Evolutionary conservation across 352 stramenopile genomes (phyloP), one percentile per base, ranked within the genome.

Genomic region (Globisporangium middletonii): DNA sequence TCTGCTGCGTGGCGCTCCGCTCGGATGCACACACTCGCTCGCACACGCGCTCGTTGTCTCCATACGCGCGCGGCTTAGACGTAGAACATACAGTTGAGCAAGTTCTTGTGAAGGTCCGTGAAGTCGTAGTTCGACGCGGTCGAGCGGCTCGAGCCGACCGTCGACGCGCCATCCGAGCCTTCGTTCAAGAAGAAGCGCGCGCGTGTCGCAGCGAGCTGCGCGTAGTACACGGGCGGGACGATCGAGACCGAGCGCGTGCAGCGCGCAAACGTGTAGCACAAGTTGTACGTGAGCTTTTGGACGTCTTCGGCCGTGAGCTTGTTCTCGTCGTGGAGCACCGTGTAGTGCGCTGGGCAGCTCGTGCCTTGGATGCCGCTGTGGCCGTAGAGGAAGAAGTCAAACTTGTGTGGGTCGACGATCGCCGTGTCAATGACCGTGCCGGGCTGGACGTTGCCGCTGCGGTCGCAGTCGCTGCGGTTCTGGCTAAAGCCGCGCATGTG

Each of bases 211-310:
- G 82, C 72, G 11, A 92, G 61, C 51, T 86, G 72, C 16, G 79
- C 69, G 50, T 92, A 92, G 62, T 87, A 87, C 47, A 86, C 76
- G 0, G 83, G 73, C 7, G 79, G 75, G 7, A 87, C 75, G 26
- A 89, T 68, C 27, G 78, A 82, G 8, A 89, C 80, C 15, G 72
- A 83, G n/a, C 83, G 73, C 33, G 79, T 92, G 67, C 77, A 89
- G 18, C 79, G 71, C 38, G 72, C 71, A 57, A 80, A 90, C 56
- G 72, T 87, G 63, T 88, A 88, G 65, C 74, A 82, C 30, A 91
- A 45, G 33, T 54, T 65, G 55, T 83, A 83, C 23, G 66, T 76
- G 3, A 87, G 59, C 7, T 59, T 45, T 45, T 88, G 71, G 1
- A 85, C 27, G 23, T 79, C 60, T 12, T 81, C 73, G 2, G 68